phyloP scores from a whole-genome alignment of 257 asterid genomes.

The Salvia hispanica region DNA sequence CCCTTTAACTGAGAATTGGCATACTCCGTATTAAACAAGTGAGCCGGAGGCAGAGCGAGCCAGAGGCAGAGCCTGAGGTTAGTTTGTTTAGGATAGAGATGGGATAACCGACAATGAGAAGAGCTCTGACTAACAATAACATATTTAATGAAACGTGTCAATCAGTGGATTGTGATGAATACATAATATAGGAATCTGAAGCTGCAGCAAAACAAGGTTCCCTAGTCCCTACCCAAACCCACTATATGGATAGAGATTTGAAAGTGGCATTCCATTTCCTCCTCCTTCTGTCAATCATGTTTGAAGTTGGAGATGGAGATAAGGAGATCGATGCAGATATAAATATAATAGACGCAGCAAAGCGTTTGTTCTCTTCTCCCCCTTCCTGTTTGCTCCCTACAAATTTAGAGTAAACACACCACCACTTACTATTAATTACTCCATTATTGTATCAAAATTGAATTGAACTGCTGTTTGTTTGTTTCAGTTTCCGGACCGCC shows the following conservation, averaged over 20 bases:
- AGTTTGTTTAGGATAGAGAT: background rate
- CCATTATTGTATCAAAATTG: background rate
- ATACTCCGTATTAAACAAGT: too few relatives aligned
- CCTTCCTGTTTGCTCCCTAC: conserved; percentile 36
- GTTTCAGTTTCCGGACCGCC: conserved; percentile 27
- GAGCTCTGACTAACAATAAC: background rate
- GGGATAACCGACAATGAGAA: background rate
- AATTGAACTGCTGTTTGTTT: background rate
- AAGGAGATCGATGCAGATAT: too few relatives aligned
- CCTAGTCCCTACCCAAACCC: too few relatives aligned
- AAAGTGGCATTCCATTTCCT: background rate
- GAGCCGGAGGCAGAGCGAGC: too few relatives aligned
- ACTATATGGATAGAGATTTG: background rate
- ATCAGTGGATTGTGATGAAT: background rate
- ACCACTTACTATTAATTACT: too few relatives aligned
- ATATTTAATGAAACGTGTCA: background rate
- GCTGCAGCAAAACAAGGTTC: too few relatives aligned
- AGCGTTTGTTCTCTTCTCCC: conserved; percentile 33
- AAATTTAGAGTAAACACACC: conserved; percentile 34
- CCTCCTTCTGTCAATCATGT: conserved; percentile 3
- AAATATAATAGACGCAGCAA: conserved; percentile 35
- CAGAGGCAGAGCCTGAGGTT: too few relatives aligned
- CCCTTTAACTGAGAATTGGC: too few relatives aligned
- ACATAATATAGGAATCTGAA: background rate
- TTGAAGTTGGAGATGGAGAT: background rate